phyloP scores from a whole-genome alignment of 192 early-diverging fungal genomes.

The Funneliformis geosporum region DNA sequence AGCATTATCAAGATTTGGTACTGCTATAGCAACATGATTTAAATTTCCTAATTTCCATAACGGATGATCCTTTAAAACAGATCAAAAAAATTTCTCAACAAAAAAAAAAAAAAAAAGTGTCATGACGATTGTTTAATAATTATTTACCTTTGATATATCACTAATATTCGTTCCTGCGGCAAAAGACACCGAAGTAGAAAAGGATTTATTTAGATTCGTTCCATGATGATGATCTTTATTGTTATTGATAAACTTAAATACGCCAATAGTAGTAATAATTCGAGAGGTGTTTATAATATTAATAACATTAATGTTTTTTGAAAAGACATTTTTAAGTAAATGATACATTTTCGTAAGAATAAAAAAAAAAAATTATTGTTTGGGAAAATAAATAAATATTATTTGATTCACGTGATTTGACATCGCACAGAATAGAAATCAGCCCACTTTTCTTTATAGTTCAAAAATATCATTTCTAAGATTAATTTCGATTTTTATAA shows the following conservation, averaged over 20 bases:
- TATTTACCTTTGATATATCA: neutral
- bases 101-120: too few species aligned
- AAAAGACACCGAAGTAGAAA: neutral
- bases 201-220: neutral
- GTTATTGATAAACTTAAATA: neutral
- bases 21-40: constrained; percentile 85
- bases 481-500: too few species aligned
- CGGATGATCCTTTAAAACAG: constrained; percentile 11
- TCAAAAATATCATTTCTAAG: too few species aligned
- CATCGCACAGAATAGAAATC: too few species aligned
- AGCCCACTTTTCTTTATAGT: too few species aligned
- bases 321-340: neutral
- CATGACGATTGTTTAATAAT: neutral
- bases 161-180: neutral
- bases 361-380: too few species aligned
- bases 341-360: neutral
- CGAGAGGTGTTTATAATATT: neutral
- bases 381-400: too few species aligned
- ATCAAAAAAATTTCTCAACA: too few species aligned
- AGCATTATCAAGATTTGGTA: constrained; percentile 72
- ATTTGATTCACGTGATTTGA: too few species aligned
- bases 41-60: constrained; percentile 73
- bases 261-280: neutral
- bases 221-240: neutral
- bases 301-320: neutral